Evolutionary conservation across 768 basidiomycete genomes (phyloP), one percentile per base, ranked within the genome.

Genomic region (Daedaleopsis nitida): DNA sequence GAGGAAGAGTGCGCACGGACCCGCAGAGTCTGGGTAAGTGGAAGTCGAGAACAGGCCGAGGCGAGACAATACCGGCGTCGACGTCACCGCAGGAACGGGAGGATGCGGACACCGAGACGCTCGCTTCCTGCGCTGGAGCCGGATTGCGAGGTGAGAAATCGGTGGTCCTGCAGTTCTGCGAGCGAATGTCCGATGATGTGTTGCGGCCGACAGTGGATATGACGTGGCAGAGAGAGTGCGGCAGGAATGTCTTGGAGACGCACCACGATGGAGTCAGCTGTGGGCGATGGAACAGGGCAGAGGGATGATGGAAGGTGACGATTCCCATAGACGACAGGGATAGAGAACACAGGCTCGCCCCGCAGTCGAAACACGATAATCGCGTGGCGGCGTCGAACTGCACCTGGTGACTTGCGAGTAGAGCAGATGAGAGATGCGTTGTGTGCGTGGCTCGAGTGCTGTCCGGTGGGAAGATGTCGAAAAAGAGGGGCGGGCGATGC

Each of bases 251-350:
- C 51, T 62, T 53, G 60, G 55, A 51, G 49, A 60, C 55, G 60
- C 50, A 13, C 55, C 60, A 56, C 55, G 60, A 62, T 62, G 60
- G 60, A 57, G 60, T 57, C 60, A 57, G 55, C 50, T 57, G 60
- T 62, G 60, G 51, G 39, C 32, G 27, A 32, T 17, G 50, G 45
- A 49, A 24, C 21, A 57, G 60, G 60, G 60, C 60, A 62, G 55
- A 62, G 60, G 60, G 60, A 62, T 49, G 23, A 16, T n/a, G 47
- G 47, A 49, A 47, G 60, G 42, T 57, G 54, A 55, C 19, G 45
- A 62, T 62, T 62, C 50, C 60, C 60, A 62, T 52, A 52, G 55
- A 35, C 37, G 43, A 42, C 44, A 57, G 35, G 55, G 11, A 34
- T 34, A 54, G 27, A 35, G n/a, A 24, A 48, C 3, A 35, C 45